Percentiles rank a stretch among this genome's conserved stretches.
These are phyloP conservation scores for Phytopythium sindhum DNA, from an alignment of 352 stramenopile genomes.

Conservation along the genomic window DNA sequence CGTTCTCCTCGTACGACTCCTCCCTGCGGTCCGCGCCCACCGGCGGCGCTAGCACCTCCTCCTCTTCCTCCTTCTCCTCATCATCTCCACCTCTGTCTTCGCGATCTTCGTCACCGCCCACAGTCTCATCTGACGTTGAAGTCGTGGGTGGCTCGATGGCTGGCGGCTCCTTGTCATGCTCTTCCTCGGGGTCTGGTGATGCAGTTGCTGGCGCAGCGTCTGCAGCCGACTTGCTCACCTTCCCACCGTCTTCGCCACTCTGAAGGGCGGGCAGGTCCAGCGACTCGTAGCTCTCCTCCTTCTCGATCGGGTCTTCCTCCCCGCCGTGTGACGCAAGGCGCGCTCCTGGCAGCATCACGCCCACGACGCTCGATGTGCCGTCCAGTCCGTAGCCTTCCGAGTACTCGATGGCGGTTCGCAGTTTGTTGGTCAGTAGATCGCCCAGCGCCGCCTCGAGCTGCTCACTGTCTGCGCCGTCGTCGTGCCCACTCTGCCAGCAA, in stretches of 20 bases:
- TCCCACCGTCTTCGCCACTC: constrained; percentile 4
- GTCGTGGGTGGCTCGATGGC: too few relatives aligned
- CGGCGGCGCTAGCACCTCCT: neutral
- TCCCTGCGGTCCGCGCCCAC: constrained; percentile 12
- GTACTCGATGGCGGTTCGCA: constrained; percentile 51
- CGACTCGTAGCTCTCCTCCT: constrained; percentile 65
- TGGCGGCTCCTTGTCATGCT: neutral
- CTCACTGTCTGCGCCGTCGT: constrained; percentile 19
- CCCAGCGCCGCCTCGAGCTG: constrained; percentile 39
- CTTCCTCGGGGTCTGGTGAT: neutral
- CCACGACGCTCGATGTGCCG: constrained; percentile 25
- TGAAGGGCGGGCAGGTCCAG: constrained; percentile 46
- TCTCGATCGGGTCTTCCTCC: constrained; percentile 11
- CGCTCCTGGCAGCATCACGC: constrained; percentile 16
- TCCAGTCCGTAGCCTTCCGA: constrained; percentile 69
- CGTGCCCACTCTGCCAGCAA: constrained; percentile 42
- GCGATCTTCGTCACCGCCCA: neutral
- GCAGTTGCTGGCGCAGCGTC: constrained; percentile 6
- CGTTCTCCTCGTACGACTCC: constrained; percentile 54
- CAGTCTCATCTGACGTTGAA: neutral
- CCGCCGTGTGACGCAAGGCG: neutral
- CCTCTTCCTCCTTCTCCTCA: neutral
- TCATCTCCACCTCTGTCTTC: neutral
- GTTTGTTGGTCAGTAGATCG: constrained; percentile 46
- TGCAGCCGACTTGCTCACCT: neutral